Base-by-base conservation (phyloP, 2,329 filamentous ascomycete genomes). In the Cadophora luteo-olivacea region DNA sequence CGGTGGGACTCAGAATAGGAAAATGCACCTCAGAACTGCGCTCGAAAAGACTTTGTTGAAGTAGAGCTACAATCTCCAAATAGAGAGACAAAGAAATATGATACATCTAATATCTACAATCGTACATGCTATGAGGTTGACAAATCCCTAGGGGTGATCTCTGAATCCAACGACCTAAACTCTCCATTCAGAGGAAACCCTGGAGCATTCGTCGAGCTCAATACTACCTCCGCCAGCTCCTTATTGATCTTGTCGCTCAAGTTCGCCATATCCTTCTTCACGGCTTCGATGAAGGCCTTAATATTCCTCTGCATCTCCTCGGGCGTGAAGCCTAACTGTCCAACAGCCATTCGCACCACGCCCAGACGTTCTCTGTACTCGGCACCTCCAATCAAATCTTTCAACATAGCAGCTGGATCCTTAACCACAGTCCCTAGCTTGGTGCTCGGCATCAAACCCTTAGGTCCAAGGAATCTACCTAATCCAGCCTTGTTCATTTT, bases 341-440 rank as follows among this genome's bases (percentile, higher is more conserved):
- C 96, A 70, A 99, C 87, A n/a, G 94, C 91, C 85, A 98, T 87
- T 69, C 94, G 86, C 66, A 99, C 88, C 36, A 96, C 92, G 19
- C 94, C 96, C 73, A 90, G 81, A 73, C 91, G 87, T 83, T 99
- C 96, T 78, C 93, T 89, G 82, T 97, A 99, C 74, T 94, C 89
- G 64, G 90, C 92, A 65, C 90, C 93, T 70, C 95, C 94, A 16
- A 93, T 89, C 81, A 97, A 89, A 73, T 95, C 92, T 75, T 87
- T 88, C 76, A 99, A 92, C 41, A 89, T 86, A n/a, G 84, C 80
- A 65, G 86, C 86, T 19, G 97, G 87, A 78, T 97, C 91, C 77
- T 87, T 91, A 29, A 97, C 93, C 66, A 99, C 92, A 0, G 96
- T 98, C 72, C 93, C 94, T 70, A 89, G 89, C 84, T 97, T 97